Evolutionary conservation across 1,139 yeast species (phyloP).

Genomic region (Candida sanyaensis): DNA sequence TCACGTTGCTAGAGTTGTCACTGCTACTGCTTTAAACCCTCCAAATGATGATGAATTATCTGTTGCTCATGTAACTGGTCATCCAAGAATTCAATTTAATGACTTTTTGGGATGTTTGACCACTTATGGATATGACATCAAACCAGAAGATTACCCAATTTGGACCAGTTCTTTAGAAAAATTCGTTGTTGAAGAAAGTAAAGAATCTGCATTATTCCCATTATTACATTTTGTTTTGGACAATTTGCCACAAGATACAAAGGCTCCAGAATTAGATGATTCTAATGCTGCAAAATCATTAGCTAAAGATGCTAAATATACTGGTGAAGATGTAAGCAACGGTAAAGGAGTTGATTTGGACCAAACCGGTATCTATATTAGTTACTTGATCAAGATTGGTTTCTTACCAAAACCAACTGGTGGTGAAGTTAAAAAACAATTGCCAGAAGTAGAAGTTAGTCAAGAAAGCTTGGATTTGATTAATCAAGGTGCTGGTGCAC

Average conservation of each 20-base stretch:
- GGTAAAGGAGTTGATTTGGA: constrained; percentile 74
- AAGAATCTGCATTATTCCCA: constrained; percentile 89
- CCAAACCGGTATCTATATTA: constrained; percentile 73
- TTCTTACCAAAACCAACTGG: constrained; percentile 66
- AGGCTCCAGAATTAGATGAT: constrained; percentile 95
- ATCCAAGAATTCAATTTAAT: constrained; percentile 83
- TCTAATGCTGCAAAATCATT: constrained; percentile 70
- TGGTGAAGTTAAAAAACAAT: constrained; percentile 32
- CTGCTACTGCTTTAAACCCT: constrained; percentile 81
- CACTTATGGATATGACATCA: constrained; percentile 71
- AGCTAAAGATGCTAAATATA: constrained; percentile 57
- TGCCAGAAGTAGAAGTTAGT: constrained; percentile 62
- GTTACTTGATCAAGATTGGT: constrained; percentile 78
- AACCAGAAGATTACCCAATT: constrained; percentile 62
- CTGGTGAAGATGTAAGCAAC: constrained; percentile 62
- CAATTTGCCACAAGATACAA: constrained; percentile 84
- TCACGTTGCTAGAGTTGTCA: constrained; percentile 91
- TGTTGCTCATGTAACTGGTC: constrained; percentile 97
- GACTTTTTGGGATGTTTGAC: constrained; percentile 68
- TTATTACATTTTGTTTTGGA: constrained; percentile 91
- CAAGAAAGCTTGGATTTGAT: constrained; percentile 65
- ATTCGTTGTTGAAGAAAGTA: constrained; percentile 67
- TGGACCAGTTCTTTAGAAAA: constrained; percentile 82
- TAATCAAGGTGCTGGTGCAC: constrained; percentile 85
- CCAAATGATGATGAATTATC: constrained; percentile 52